Evolutionary conservation across 2,329 filamentous ascomycete species (phyloP), one percentile per base, ranked within the genome.

Genomic region (Fusarium pseudograminearum): DNA sequence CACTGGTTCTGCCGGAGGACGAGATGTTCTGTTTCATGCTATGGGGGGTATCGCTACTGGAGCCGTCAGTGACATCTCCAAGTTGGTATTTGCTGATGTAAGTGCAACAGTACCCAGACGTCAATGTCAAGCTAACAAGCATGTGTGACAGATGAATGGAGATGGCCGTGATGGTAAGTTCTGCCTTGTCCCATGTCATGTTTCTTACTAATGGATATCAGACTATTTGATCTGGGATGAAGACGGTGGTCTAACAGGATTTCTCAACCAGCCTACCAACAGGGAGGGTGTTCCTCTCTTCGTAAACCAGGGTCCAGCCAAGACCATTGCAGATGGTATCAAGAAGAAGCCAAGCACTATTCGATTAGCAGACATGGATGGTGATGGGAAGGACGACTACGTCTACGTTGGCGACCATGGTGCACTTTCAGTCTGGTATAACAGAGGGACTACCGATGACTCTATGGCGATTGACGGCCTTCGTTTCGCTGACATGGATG

Each of bases 371-470:
- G 73, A 75, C 20, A 68, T 76, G 67, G 52, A 69, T 2, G 63
- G 69, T 1, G 53, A 67, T 31, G 57, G 63, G 2, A 62, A 57
- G 14, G 64, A 69, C 6, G 70, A 74, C 47, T 72, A 71, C 22
- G 54, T 74, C 4, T 68, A 66, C 36, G 47, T 74, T 11, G 60
- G 68, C 2, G 51, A 66, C 3, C 36, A 66, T 2, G 60, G 63
- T 6, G 59, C 59, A 2, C 46, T 86, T 76, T 0, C 38, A 7
- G 22, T 64, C 1, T 59, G 63, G 63, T 58, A 66, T 8, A 66
- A 67, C n/a, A n/a, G 51, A 2, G 64, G 60, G 1, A 45, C 33
- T 3, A 33, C 50, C 0, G 50, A 64, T 4, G 54, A 53, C 22
- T 28, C 28, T 1, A 50, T 64, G 55, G 41, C 28, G 1, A 64